Base-by-base conservation (phyloP, 2,329 filamentous ascomycete genomes). In the Calonectria pteridis region DNA sequence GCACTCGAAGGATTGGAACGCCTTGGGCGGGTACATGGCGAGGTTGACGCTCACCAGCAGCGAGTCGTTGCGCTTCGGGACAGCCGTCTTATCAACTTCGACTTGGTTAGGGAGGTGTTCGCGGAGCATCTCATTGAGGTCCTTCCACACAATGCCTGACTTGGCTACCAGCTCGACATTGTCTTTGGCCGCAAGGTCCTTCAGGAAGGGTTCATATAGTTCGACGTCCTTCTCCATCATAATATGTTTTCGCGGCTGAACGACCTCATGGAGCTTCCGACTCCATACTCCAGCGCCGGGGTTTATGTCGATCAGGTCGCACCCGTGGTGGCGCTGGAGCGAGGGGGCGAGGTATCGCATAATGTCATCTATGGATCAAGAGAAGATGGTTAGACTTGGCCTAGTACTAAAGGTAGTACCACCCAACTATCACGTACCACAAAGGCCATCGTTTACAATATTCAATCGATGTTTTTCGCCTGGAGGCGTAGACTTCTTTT, bases 221-320 rank as follows among this genome's bases (percentile, higher is more conserved):
- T 87, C 84, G 3, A 84, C 83, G 40, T 94, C 90, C 3, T 93
- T 92, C 80, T 98, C 96, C 84, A 98, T 88, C 51, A 99, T 87
- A 55, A 98, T 86, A 85, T 99, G 97, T 6, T 91, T 92, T 71
- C 95, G 92, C 6, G 96, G 96, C 79, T 95, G 86, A 10, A 99
- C 87, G 58, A 90, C 86, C 0, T 94, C 88, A 81, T 98, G 92
- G 0, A 98, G 87, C 79, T 93, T 94, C 33, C 87, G 87, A 40
- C 96, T 98, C 91, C 94, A 97, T 3, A 98, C 68, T 11, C 95
- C 95, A 1, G 86, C 86, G 18, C 95, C 95, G 0, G 96, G 96
- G 82, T 96, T 95, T 70, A 98, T 87, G 81, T 98, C 96, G 79
- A 99, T 87, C 55, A 98, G 89, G 79, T 98, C 95, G 84, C 96